Evolutionary conservation across 306 rosid species (phyloP), one percentile per base, ranked within the genome.

Genomic region (Canavalia ensiformis): DNA sequence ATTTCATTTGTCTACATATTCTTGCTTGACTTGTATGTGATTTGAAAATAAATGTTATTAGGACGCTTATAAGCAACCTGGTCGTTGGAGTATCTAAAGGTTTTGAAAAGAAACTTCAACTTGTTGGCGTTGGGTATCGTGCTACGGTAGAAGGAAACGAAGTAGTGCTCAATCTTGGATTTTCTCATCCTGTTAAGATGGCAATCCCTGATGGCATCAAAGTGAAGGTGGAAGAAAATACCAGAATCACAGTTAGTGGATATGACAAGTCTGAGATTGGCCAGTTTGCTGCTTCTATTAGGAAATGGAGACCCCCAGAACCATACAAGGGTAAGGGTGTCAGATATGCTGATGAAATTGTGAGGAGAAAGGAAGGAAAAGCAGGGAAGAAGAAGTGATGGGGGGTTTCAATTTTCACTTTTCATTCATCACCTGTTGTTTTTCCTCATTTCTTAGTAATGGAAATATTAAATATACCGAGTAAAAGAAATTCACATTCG

Each of bases 241-340:
- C 97, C 80, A 88, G 93, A 86, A 83, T 95, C 66, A 81, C 92
- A 8, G 93, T 95, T 10, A 85, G 97, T 71, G 99, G 99, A 31
- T 91, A 89, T 82, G 94, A 93, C 83, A 95, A 93, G 72, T 84
- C 96, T 68, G 97, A 81, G 31, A 82, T 95, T 13, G 99, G 99
- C 68, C 97, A 95, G 83, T 93, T 93, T 88, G 98, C 98, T 80
- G 98, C 97, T 62, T 89, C 98, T 0, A 82, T 93, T 68, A 87
- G 98, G 86, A 89, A 84, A 85, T 95, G 99, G 97, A 91, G 99
- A 81, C 99, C 99, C 12, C 99, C 99, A 7, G 99, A 95, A 77
- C 99, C 99, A 25, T 95, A 95, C 82, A 95, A 95, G 77, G 99
- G 99, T 65, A 95, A 95, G 89, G 99, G 99, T 85, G 85, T 95